phyloP scores from a whole-genome alignment of 2,329 filamentous ascomycete species.

The Cyphellophora europaea region DNA sequence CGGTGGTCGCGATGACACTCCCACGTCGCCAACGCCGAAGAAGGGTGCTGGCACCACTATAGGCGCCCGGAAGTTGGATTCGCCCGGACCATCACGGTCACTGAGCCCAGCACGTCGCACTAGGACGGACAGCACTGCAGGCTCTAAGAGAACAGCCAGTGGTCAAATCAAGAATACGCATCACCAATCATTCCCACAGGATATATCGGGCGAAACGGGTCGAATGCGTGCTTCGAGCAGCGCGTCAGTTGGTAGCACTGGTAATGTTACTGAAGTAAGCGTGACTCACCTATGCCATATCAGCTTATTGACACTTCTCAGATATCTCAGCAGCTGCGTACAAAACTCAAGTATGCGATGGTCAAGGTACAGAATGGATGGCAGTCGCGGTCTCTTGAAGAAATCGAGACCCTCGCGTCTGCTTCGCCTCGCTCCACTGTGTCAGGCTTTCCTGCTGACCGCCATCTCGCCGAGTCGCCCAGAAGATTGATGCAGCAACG shows the following conservation, averaged over 20 bases:
- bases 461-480: slow-evolving; percentile 41
- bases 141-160: slow-evolving; percentile 14
- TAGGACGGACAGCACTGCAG: slow-evolving; percentile 3
- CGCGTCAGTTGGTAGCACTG: slow-evolving; percentile 9
- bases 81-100: too few relatives aligned
- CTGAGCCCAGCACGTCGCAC: too few relatives aligned
- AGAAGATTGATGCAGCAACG: slow-evolving; percentile 29
- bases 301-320: slow-evolving; percentile 32
- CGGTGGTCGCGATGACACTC: background rate
- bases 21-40: background rate
- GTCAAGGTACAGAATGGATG: slow-evolving; percentile 86
- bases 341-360: slow-evolving; percentile 85
- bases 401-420: slow-evolving; percentile 66
- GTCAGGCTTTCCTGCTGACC: slow-evolving; percentile 45
- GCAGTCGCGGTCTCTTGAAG: slow-evolving; percentile 68
- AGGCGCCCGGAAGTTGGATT: too few relatives aligned
- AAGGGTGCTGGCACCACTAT: too few relatives aligned
- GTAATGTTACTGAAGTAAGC: slow-evolving; percentile 14
- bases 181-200: too few relatives aligned
- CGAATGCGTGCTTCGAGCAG: slow-evolving; percentile 12
- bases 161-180: slow-evolving; percentile 11
- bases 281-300: too few relatives aligned
- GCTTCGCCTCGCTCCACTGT: slow-evolving; percentile 54
- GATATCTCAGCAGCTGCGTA: slow-evolving; percentile 70
- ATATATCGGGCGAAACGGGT: too few relatives aligned